Evolutionary conservation across 2,329 filamentous ascomycete species (phyloP).

Genomic region (Penicillium sp.): DNA sequence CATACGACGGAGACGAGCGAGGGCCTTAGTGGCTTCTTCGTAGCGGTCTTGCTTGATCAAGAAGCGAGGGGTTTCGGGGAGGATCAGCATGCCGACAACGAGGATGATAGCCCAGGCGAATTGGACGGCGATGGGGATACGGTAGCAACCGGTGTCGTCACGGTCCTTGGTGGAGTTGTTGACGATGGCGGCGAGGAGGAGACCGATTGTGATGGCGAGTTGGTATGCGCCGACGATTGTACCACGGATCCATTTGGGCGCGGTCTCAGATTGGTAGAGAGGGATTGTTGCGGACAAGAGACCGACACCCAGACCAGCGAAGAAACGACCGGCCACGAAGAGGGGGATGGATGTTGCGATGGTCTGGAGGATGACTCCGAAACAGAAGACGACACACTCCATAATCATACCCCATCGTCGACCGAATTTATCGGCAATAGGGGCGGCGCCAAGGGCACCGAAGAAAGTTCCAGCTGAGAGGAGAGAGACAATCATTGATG

Average conservation of each 20-base stretch:
- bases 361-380: constrained; percentile 29
- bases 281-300: constrained; percentile 55
- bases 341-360: constrained; percentile 24
- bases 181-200: constrained; percentile 63
- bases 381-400: constrained; percentile 25
- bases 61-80: constrained; percentile 76
- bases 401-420: constrained; percentile 37
- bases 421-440: constrained; percentile 28
- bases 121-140: constrained; percentile 70
- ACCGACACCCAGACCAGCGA: constrained; percentile 54
- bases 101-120: constrained; percentile 72
- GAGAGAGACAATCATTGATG: constrained; percentile 13
- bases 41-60: constrained; percentile 67
- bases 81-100: constrained; percentile 59
- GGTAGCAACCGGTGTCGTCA: constrained; percentile 57
- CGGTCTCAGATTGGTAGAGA: constrained; percentile 74
- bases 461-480: constrained; percentile 61
- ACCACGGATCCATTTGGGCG: constrained; percentile 62
- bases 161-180: constrained; percentile 60
- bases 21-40: constrained; percentile 52
- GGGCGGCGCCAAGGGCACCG: constrained; percentile 45
- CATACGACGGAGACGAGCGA: constrained; percentile 60
- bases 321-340: constrained; percentile 43
- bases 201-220: constrained; percentile 68
- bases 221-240: constrained; percentile 69